Conservation (phyloP, 2,329 filamentous ascomycete species). For the Albifimbria verrucaria region DNA sequence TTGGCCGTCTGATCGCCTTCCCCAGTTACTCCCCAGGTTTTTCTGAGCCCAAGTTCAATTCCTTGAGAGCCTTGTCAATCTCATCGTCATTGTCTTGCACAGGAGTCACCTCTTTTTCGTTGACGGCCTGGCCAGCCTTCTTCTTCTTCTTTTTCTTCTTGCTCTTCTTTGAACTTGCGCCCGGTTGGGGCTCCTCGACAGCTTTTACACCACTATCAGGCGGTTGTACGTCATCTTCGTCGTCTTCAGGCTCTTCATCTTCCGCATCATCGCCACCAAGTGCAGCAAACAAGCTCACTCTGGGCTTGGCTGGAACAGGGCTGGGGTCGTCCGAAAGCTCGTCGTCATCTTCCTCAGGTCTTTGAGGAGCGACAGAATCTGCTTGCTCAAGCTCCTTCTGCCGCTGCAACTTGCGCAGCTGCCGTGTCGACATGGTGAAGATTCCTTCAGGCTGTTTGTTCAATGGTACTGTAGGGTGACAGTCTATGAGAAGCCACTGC, state of each 20-base stretch:
- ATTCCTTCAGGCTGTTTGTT: too few species aligned
- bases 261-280: slow-evolving; percentile 39
- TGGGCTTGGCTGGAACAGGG: slow-evolving; percentile 31
- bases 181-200: background rate
- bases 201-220: background rate
- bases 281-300: slow-evolving; percentile 49
- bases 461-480: too few species aligned
- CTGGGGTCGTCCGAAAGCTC: slow-evolving; percentile 25
- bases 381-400: slow-evolving; percentile 41
- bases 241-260: slow-evolving; percentile 24
- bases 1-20: slow-evolving; percentile 8
- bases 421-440: slow-evolving; percentile 45
- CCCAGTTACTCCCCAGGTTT: slow-evolving; percentile 3
- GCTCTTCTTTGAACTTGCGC: slow-evolving; percentile 28
- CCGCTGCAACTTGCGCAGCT: slow-evolving; percentile 50
- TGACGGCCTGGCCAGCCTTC: slow-evolving; percentile 18
- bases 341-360: slow-evolving; percentile 27
- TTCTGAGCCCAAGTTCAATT: slow-evolving; percentile 37
- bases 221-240: slow-evolving; percentile 30
- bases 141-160: slow-evolving; percentile 38
- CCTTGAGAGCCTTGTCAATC: slow-evolving; percentile 52
- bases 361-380: slow-evolving; percentile 8
- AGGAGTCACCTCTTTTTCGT: slow-evolving; percentile 12
- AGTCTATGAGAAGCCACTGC: background rate
- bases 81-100: slow-evolving; percentile 33